Evolutionary conservation across 2,329 filamentous ascomycete species (phyloP).

Genomic region (Lasiodiplodia sp.): DNA sequence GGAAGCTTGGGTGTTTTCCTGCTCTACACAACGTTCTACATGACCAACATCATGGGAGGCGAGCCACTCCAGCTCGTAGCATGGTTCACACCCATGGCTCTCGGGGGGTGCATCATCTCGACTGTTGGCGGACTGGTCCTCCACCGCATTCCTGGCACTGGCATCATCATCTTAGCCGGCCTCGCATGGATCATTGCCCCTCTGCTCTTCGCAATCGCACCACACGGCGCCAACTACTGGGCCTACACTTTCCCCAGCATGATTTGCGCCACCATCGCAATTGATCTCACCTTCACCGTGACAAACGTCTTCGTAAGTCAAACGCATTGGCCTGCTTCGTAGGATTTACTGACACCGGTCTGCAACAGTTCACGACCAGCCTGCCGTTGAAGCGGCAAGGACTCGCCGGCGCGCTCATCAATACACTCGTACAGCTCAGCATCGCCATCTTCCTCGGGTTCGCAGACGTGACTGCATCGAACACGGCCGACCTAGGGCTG

Average conservation of each 20-base stretch:
- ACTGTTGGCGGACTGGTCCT: constrained; percentile 70
- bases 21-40: constrained; percentile 74
- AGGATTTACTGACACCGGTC: neutral
- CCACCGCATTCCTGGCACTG: constrained; percentile 68
- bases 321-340: neutral
- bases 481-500: constrained; percentile 53
- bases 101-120: constrained; percentile 72
- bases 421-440: constrained; percentile 73
- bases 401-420: constrained; percentile 74
- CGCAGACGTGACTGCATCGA: constrained; percentile 67
- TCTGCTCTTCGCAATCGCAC: constrained; percentile 71
- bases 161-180: constrained; percentile 69
- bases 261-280: constrained; percentile 73
- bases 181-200: constrained; percentile 65
- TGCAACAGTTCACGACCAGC: constrained; percentile 66
- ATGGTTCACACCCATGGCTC: constrained; percentile 71
- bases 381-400: constrained; percentile 73
- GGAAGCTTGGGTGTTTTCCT: constrained; percentile 73
- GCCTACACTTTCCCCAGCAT: constrained; percentile 75
- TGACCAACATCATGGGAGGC: constrained; percentile 66
- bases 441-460: constrained; percentile 76
- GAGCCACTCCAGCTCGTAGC: constrained; percentile 69
- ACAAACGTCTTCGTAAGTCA: constrained; percentile 68
- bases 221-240: constrained; percentile 69
- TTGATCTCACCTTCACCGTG: constrained; percentile 79